phyloP scores from a whole-genome alignment of 192 early-diverging fungal species.

The Allomyces macrogynus region DNA sequence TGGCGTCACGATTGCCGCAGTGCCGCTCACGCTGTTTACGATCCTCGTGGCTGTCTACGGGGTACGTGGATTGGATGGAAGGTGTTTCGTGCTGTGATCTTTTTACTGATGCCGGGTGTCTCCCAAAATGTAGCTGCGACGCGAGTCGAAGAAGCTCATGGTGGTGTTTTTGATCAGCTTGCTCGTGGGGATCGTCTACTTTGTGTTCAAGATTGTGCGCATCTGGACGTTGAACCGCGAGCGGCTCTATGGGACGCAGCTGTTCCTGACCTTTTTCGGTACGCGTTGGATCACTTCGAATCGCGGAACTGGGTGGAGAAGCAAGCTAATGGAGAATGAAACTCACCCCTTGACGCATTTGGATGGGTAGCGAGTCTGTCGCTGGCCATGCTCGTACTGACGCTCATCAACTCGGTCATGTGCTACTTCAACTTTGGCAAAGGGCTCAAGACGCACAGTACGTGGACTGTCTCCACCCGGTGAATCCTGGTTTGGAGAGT shows the following conservation, averaged over 20 bases:
- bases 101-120: too few species aligned
- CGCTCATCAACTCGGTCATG: slow-evolving; percentile 25
- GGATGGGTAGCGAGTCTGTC: slow-evolving; percentile 16
- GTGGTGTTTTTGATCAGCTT: slow-evolving; percentile 34
- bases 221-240: slow-evolving; percentile 13
- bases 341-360: background rate
- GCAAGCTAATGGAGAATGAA: background rate
- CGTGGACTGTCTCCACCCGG: too few species aligned
- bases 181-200: slow-evolving; percentile 40
- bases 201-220: slow-evolving; percentile 44
- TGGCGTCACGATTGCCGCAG: slow-evolving; percentile 10
- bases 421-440: slow-evolving; percentile 51
- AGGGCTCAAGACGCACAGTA: slow-evolving; percentile 39
- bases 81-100: too few species aligned
- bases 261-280: too few species aligned
- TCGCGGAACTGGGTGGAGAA: background rate
- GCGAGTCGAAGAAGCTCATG: slow-evolving; percentile 17
- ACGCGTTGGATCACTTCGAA: too few species aligned
- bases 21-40: slow-evolving; percentile 21
- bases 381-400: slow-evolving; percentile 19
- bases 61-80: too few species aligned
- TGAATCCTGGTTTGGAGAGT: too few species aligned
- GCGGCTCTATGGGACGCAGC: too few species aligned
- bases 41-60: slow-evolving; percentile 29
- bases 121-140: too few species aligned